A percentile compares a stretch with the other conserved stretches of the same genome.
Evolutionary conservation across 345 rosid genomes (phyloP).

Genomic region (Rubroshorea leprosula): DNA sequence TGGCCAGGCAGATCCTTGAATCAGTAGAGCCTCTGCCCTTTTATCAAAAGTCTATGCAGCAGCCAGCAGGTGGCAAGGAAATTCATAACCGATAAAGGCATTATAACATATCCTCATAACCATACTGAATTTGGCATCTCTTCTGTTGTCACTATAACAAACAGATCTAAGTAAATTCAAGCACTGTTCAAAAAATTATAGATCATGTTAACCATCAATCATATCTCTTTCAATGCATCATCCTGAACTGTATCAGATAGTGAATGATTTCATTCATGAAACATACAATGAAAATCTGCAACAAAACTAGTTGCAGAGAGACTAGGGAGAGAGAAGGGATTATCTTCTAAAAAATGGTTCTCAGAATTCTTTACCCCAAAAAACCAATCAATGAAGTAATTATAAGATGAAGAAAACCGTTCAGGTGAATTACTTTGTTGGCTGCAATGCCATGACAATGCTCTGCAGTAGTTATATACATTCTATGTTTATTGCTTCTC

Average conservation of each 20-base stretch:
- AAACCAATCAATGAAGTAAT: constrained; percentile 3
- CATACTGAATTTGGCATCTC: too few relatives aligned
- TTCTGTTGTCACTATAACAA: too few relatives aligned
- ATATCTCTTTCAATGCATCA: not conserved
- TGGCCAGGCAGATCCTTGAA: constrained; percentile 48
- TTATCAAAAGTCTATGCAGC: constrained; percentile 71
- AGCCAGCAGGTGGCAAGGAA: constrained; percentile 66
- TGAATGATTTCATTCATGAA: too few relatives aligned
- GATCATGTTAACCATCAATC: too few relatives aligned
- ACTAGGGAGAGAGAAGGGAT: not conserved
- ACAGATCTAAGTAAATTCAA: too few relatives aligned
- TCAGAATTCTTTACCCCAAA: not conserved
- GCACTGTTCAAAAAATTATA: too few relatives aligned
- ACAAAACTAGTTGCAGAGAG: too few relatives aligned
- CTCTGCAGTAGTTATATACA: not conserved
- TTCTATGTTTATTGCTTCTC: not conserved
- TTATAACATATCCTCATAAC: constrained; percentile 68
- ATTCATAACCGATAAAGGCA: constrained; percentile 59
- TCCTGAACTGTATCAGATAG: not conserved
- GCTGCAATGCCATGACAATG: not conserved
- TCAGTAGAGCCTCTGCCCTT: constrained; percentile 58
- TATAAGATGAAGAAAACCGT: too few relatives aligned
- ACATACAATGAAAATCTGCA: too few relatives aligned
- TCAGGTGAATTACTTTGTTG: not conserved
- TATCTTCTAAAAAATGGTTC: too few relatives aligned